phyloP scores from a whole-genome alignment of 208 protist genomes.

The Leishmania tropica region DNA sequence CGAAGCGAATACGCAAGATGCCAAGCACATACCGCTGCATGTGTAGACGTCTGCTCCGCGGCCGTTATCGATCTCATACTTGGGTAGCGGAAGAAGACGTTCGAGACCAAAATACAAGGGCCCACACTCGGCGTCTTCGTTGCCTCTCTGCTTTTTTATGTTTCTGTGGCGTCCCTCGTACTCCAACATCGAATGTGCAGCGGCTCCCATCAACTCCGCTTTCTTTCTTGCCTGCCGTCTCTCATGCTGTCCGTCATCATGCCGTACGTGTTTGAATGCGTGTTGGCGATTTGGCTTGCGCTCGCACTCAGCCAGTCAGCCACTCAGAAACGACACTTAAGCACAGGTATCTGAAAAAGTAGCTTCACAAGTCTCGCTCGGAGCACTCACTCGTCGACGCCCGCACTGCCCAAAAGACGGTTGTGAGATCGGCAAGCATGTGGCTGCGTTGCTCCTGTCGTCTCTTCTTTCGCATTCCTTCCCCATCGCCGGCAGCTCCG shows the following conservation, averaged over 20 bases:
- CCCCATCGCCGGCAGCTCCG: background rate
- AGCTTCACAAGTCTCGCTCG: background rate
- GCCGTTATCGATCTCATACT: background rate
- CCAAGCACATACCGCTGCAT: background rate
- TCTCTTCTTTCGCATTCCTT: conserved; percentile 27
- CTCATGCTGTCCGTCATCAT: background rate
- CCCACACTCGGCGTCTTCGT: background rate
- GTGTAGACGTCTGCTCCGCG: background rate
- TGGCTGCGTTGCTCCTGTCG: conserved; percentile 9
- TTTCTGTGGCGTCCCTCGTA: background rate
- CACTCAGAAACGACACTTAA: too few species aligned
- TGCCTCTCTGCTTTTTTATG: background rate
- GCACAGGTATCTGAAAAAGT: background rate
- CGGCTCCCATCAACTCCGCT: background rate
- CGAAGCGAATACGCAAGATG: background rate
- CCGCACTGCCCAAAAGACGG: background rate
- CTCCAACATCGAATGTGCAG: background rate
- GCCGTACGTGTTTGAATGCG: background rate
- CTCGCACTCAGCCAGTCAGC: too few species aligned
- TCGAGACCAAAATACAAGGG: background rate
- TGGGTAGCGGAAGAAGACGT: background rate
- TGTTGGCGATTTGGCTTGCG: background rate
- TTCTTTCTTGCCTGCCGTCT: background rate
- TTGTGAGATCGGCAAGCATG: background rate
- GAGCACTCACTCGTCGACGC: background rate